Evolutionary conservation across 2,329 filamentous ascomycete genomes (phyloP).

Genomic region (Calonectria crousiana): DNA sequence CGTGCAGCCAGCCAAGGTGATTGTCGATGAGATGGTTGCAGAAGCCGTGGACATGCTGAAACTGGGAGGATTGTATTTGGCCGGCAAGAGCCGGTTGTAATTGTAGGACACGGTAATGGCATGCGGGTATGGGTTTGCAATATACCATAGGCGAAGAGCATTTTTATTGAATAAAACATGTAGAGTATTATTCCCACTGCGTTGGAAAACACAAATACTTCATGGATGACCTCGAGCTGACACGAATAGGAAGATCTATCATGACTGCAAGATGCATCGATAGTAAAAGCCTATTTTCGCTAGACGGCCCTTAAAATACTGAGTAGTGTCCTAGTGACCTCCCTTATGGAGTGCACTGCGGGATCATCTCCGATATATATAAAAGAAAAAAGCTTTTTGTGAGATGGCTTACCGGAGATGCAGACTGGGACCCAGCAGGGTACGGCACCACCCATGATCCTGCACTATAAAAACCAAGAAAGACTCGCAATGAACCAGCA

Average conservation of each 20-base stretch:
- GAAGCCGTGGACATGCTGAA: slow-evolving; percentile 79
- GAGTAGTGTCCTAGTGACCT: not conserved
- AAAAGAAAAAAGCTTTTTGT: not conserved
- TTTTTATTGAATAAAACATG: not conserved
- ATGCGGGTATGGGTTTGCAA: not conserved
- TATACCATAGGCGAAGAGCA: not conserved
- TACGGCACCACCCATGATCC: not conserved
- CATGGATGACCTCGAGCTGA: not conserved
- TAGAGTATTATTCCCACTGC: not conserved
- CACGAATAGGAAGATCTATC: not conserved
- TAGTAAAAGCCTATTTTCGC: not conserved
- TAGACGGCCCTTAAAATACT: not conserved
- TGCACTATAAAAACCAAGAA: not conserved
- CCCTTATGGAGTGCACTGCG: not conserved
- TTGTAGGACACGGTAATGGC: not conserved
- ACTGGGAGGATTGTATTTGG: slow-evolving; percentile 71
- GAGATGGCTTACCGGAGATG: not conserved
- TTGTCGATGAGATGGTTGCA: slow-evolving; percentile 91
- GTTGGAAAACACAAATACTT: not conserved
- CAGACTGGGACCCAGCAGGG: not conserved
- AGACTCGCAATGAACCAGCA: not conserved
- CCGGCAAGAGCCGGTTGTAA: slow-evolving; percentile 57
- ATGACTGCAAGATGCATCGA: not conserved
- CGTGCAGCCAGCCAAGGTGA: slow-evolving; percentile 84
- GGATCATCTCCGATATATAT: not conserved